Evolutionary conservation across 352 stramenopile genomes (phyloP).

Genomic region (Pythium angustatum): DNA sequence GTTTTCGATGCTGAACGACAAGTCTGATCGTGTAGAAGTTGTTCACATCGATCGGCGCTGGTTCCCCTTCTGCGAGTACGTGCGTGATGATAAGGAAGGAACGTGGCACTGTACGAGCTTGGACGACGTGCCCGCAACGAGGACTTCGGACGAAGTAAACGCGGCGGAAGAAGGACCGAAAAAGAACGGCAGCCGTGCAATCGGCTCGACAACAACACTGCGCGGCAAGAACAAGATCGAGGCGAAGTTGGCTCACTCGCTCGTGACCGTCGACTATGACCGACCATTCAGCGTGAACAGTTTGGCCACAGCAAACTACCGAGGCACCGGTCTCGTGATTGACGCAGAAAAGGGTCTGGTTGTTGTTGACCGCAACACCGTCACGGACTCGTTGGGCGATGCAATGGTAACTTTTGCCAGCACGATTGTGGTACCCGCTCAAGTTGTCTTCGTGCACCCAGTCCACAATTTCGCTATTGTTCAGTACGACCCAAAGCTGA

Average conservation of each 20-base stretch:
- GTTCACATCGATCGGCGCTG: slow-evolving; percentile 90
- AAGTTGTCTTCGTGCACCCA: slow-evolving; percentile 91
- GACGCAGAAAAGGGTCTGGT: slow-evolving; percentile 86
- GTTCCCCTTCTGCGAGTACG: slow-evolving; percentile 89
- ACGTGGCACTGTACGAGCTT: slow-evolving; percentile 82
- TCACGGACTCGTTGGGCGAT: slow-evolving; percentile 87
- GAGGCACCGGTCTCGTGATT: slow-evolving; percentile 87
- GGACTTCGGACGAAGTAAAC: slow-evolving; percentile 8
- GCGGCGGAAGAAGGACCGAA: slow-evolving; percentile 6
- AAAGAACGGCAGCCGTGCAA: slow-evolving; percentile 33
- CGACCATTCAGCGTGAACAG: slow-evolving; percentile 86
- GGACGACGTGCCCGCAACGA: slow-evolving; percentile 24
- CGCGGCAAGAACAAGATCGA: slow-evolving; percentile 82
- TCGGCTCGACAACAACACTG: slow-evolving; percentile 79
- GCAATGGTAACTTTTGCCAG: slow-evolving; percentile 90
- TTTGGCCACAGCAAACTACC: slow-evolving; percentile 84
- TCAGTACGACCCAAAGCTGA: slow-evolving; percentile 88
- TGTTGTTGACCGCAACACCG: slow-evolving; percentile 92
- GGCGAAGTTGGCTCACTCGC: slow-evolving; percentile 77
- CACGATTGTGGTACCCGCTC: slow-evolving; percentile 85
- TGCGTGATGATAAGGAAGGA: slow-evolving; percentile 71
- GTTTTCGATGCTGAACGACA: slow-evolving; percentile 75
- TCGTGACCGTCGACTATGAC: slow-evolving; percentile 87
- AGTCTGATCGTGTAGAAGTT: slow-evolving; percentile 80
- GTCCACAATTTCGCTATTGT: slow-evolving; percentile 94